Conservation (phyloP, 164 flowering plant genomes). For the Saururus chinensis region DNA sequence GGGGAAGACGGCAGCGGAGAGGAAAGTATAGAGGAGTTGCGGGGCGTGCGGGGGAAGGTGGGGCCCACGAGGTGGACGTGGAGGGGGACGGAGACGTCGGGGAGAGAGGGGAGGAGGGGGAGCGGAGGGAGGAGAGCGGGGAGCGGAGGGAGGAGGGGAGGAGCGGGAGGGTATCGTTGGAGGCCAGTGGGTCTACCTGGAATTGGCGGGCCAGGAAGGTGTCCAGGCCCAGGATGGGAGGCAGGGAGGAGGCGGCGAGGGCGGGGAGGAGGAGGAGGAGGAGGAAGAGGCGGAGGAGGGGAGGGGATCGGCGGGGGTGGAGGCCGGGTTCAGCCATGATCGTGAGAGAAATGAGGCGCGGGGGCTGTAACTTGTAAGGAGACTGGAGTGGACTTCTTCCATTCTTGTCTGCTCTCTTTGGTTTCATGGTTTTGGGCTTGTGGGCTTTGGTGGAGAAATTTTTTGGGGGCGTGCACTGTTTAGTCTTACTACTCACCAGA, state of each 20-base stretch:
- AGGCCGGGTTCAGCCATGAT: too few relatives aligned
- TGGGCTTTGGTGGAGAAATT: too few relatives aligned
- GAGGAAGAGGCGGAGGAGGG: background rate
- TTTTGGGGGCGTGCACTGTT: too few relatives aligned
- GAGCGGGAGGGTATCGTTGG: conserved; percentile 1
- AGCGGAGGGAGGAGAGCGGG: background rate
- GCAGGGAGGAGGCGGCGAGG: background rate
- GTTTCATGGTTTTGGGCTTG: too few relatives aligned
- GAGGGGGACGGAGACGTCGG: background rate
- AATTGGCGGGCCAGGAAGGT: conserved; percentile 3
- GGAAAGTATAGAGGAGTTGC: background rate
- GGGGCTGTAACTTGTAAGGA: too few relatives aligned
- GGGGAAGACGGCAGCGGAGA: conserved; percentile 15
- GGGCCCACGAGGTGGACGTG: background rate
- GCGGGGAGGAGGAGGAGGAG: background rate
- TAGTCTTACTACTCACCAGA: too few relatives aligned
- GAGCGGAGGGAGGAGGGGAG: conserved; percentile 1
- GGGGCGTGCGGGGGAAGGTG: background rate
- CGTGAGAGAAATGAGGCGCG: too few relatives aligned
- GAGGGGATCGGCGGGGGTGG: background rate
- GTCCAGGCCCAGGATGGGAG: conserved; percentile 3
- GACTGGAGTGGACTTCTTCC: too few relatives aligned
- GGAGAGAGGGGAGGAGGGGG: background rate
- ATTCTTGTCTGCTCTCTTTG: too few relatives aligned
- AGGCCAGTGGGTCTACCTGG: background rate